Evolutionary conservation across 176 grass and related monocot genomes (phyloP).

Genomic region (bread wheat (Triticum aestivum)): IWGSC_CS_RefSeq_v2.1 NC_057801.1:501297836-501298335

Average conservation of each 20-base stretch:
- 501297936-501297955: conserved; percentile 41
- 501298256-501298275: conserved; percentile 46
- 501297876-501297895: conserved; percentile 74
- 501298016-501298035: not conserved
- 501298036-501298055: not conserved
- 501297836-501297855: conserved; percentile 58
- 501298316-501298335: not conserved
- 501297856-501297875: conserved; percentile 76
- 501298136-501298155: not conserved
- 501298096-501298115: conserved; percentile 52
- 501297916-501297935: conserved; percentile 34
- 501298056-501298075: not conserved
- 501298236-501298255: not conserved
- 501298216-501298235: conserved; percentile 38
- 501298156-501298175: not conserved
- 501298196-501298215: conserved; percentile 19
- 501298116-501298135: not conserved
- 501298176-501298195: conserved; percentile 55
- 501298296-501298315: conserved; percentile 43
- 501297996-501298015: conserved; percentile 77
- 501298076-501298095: conserved; percentile 18
- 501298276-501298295: conserved; percentile 53
- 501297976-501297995: conserved; percentile 82
- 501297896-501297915: conserved; percentile 72
- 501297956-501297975: conserved; percentile 66